Conservation (phyloP, 805 yeast genomes). For the Yamadazyma tumulicola region DNA sequence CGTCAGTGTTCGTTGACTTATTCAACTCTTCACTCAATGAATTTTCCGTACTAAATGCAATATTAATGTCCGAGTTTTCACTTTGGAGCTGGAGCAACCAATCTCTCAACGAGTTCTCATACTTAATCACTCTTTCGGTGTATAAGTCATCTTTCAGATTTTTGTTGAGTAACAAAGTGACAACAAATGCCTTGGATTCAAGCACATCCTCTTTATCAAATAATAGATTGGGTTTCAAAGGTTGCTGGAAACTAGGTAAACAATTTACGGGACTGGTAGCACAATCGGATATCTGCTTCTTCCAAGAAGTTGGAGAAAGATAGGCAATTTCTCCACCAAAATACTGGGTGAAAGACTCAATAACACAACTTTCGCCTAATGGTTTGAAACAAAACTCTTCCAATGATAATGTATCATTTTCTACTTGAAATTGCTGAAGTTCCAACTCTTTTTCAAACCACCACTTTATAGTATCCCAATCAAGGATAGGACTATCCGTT, state of each 20-base stretch:
- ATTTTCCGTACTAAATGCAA: conserved; percentile 77
- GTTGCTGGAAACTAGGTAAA: conserved; percentile 87
- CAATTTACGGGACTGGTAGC: conserved; percentile 83
- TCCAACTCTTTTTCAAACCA: conserved; percentile 79
- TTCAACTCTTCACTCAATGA: conserved; percentile 83
- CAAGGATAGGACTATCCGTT: conserved; percentile 61
- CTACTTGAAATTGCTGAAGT: conserved; percentile 28
- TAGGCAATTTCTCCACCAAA: conserved; percentile 60
- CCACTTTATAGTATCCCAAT: conserved; percentile 75
- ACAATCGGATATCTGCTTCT: conserved; percentile 51
- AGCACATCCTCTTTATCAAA: conserved; percentile 53
- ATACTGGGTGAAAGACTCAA: conserved; percentile 88
- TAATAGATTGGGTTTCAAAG: conserved; percentile 65
- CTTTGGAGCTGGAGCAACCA: conserved; percentile 43
- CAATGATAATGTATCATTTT: conserved; percentile 26
- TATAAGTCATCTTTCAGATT: conserved; percentile 38
- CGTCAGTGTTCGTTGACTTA: conserved; percentile 77
- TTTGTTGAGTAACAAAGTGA: conserved; percentile 68
- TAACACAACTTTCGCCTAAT: conserved; percentile 69
- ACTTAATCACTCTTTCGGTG: conserved; percentile 41
- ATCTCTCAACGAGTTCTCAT: conserved; percentile 70
- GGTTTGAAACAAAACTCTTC: conserved; percentile 84
- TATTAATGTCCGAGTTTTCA: conserved; percentile 45
- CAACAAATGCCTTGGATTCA: conserved; percentile 67
- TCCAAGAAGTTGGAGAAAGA: conserved; percentile 57